Evolutionary conservation across 352 stramenopile species (phyloP).

Genomic region (Globisporangium acanthophoron): DNA sequence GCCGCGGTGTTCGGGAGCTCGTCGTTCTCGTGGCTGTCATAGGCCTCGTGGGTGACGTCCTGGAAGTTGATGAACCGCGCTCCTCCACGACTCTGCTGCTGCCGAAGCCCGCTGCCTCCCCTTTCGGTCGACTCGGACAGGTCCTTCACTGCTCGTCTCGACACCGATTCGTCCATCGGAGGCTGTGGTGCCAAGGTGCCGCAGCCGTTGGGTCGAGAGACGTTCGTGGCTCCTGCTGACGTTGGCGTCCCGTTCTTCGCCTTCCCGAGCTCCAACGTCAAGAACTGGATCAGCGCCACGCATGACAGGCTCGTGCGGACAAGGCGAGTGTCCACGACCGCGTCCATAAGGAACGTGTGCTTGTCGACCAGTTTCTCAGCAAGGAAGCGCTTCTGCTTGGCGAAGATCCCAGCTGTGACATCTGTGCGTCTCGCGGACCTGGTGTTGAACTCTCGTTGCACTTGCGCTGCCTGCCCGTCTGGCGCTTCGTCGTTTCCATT

Average conservation of each 20-base stretch:
- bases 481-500: constrained; percentile 11
- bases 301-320: constrained; percentile 49
- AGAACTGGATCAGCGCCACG: constrained; percentile 54
- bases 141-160: constrained; percentile 5
- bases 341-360: constrained; percentile 64
- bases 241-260: constrained; percentile 5
- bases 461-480: constrained; percentile 5
- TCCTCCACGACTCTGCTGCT: neutral
- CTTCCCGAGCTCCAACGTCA: constrained; percentile 34
- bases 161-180: constrained; percentile 4
- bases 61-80: neutral
- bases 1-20: neutral
- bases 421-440: neutral
- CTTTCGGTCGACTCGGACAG: constrained; percentile 7
- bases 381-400: constrained; percentile 27
- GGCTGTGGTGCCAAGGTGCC: neutral
- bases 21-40: neutral
- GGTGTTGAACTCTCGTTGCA: constrained; percentile 1
- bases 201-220: neutral
- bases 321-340: constrained; percentile 55
- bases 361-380: constrained; percentile 52
- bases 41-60: neutral
- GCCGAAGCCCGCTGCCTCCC: neutral
- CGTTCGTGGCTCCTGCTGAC: neutral
- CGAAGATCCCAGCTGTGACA: constrained; percentile 22